Evolutionary conservation across 306 rosid genomes (phyloP), one percentile per base, ranked within the genome.

Genomic region (Delonix regia): DNA sequence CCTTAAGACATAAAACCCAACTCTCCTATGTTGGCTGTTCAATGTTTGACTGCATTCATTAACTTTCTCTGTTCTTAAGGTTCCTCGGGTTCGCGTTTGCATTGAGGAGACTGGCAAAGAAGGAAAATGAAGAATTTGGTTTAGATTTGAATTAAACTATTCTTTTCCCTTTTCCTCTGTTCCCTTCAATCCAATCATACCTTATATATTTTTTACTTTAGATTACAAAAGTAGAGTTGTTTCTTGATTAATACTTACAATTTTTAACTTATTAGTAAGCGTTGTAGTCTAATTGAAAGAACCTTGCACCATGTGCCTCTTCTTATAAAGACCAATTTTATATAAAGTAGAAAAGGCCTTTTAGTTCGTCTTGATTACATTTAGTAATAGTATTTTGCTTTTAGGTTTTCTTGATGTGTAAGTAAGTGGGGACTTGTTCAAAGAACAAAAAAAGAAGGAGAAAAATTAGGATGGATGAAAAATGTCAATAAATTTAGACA

Each of bases 281-380:
- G n/a, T 56, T 56, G 15, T 22, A 1, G 1, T 24, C 61, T 9
- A 27, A 53, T 53, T 21, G 18, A 0, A 4, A 14, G 61, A 30
- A 21, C 61, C 33, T 55, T 53, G 10, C 22, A 55, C 22, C 9
- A 55, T 55, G 61, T 22, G 30, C 33, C 1, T 1, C 33, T 30
- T 22, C 15, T 55, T 33, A 24, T n/a, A n/a, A n/a, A n/a, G n/a
- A n/a, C n/a, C n/a, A n/a, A n/a, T n/a, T n/a, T n/a, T n/a, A n/a
- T n/a, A n/a, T n/a, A n/a, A n/a, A n/a, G n/a, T n/a, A n/a, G n/a
- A n/a, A n/a, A n/a, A n/a, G n/a, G n/a, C n/a, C n/a, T n/a, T n/a
- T n/a, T n/a, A n/a, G n/a, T n/a, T 76, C 77, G 59, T 73, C 74
- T 81, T 78, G 4, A 22, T 69, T 68, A 10, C 56, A 61, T 16